These are phyloP conservation scores for Russula olivacea DNA, from an alignment of 768 basidiomycete species.

Conservation along the genomic window DNA sequence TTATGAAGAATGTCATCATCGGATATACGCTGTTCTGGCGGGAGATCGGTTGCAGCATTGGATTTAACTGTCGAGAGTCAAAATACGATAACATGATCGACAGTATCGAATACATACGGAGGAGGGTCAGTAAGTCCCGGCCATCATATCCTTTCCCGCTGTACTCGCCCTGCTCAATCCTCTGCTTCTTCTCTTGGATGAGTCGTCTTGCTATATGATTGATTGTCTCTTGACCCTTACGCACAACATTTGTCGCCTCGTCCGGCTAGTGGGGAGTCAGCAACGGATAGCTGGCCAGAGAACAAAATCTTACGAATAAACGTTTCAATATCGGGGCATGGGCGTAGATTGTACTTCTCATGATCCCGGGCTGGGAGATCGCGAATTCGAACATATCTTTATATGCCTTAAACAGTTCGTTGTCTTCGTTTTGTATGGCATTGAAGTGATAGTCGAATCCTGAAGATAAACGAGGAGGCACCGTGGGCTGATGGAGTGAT, in stretches of 20 bases:
- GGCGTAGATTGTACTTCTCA: constrained; percentile 45
- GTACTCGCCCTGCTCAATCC: constrained; percentile 55
- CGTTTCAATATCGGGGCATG: constrained; percentile 52
- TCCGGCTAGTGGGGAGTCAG: constrained; percentile 45
- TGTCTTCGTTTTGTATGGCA: constrained; percentile 71
- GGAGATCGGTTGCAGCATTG: constrained; percentile 66
- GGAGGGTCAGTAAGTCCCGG: constrained; percentile 70
- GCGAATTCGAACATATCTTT: constrained; percentile 80
- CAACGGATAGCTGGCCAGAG: background rate
- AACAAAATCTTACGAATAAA: constrained; percentile 47
- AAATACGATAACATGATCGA: background rate
- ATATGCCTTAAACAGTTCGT: constrained; percentile 72
- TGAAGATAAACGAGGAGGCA: constrained; percentile 27
- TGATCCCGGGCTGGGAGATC: constrained; percentile 48
- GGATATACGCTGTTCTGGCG: constrained; percentile 66
- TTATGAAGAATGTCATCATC: constrained; percentile 84
- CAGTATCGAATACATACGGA: constrained; percentile 47
- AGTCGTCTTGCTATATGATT: constrained; percentile 65
- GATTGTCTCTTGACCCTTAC: constrained; percentile 57
- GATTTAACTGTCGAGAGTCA: constrained; percentile 58
- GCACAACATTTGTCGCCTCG: constrained; percentile 42
- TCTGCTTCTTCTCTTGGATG: constrained; percentile 72
- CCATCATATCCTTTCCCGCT: constrained; percentile 48
- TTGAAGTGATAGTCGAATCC: constrained; percentile 87
- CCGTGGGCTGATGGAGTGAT: background rate